Base-by-base conservation (phyloP, 352 stramenopile genomes). In the Pythium monospermum region DNA sequence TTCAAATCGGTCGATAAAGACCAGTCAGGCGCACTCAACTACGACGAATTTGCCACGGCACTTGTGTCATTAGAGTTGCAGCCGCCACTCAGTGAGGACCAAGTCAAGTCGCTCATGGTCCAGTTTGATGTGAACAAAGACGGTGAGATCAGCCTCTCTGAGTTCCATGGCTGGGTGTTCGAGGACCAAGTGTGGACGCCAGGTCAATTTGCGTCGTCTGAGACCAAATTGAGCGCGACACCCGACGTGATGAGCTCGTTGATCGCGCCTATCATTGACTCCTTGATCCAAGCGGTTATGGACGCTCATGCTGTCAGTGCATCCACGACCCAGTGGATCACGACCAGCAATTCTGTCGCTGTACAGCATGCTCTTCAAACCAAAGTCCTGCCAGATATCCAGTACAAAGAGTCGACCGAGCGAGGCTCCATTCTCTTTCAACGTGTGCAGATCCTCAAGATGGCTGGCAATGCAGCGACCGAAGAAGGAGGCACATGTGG, bases 71-170 rank as follows among this genome's bases (percentile, higher is more conserved):
- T 93, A 18, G 49, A 59, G 3, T 72, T 93, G 10, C 69, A 87
- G 18, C 77, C 82, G 16, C 44, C 66, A 2, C 57, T 93, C 1
- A 85, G 61, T 0, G 39, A 61, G 10, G 66, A 64, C 5, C 82
- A 91, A 42, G 66, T 70, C 16, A 23, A 57, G 1, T 77, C 65
- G 33, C 49, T 93, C 7, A 59, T 87, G 27, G 44, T 57, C 6
- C 73, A 91, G 19, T 88, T 93, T 38, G 82, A 91, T 50, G 55
- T 67, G 0, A 88, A 93, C 57, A 68, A 52, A 0, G 79, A 91
- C 19, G 77, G 72, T 1, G 73, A 85, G 53, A 72, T 93, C 21
- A 87, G 76, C 55, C 38, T 82, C 6, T 58, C 42, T 1, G 82
- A 91, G 42, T 91, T 93, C 42, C 72, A 55, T 37, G 48, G 78